Conservation (phyloP, 352 stramenopile genomes). For the Elongisporangium undulatum region DNA sequence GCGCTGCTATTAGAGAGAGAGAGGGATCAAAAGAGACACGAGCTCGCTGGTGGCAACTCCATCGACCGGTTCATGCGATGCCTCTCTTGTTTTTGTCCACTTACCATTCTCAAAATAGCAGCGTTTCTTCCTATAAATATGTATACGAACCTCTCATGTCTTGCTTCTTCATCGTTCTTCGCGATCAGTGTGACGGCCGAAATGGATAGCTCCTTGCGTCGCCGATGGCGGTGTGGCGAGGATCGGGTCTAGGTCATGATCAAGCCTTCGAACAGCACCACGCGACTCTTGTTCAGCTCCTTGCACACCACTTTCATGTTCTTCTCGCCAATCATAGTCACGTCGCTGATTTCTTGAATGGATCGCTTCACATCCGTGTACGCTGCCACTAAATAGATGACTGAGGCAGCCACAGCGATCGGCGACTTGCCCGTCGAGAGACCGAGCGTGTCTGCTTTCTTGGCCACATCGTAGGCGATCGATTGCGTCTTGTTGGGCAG, state of each 20-base stretch:
- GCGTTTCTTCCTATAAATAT: slow-evolving; percentile 42
- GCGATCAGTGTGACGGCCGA: not conserved
- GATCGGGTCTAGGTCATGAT: slow-evolving; percentile 38
- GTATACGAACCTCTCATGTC: slow-evolving; percentile 36
- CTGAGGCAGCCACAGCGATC: slow-evolving; percentile 63
- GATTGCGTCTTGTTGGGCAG: slow-evolving; percentile 74
- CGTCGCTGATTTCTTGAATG: slow-evolving; percentile 77
- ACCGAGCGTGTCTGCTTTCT: slow-evolving; percentile 64
- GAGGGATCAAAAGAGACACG: not conserved
- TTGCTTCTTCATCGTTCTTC: slow-evolving; percentile 12
- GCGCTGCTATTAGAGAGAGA: not conserved
- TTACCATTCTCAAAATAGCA: slow-evolving; percentile 42
- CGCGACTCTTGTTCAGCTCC: slow-evolving; percentile 80
- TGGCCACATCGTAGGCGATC: slow-evolving; percentile 70
- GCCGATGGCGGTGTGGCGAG: too few species aligned
- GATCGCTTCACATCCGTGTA: slow-evolving; percentile 81
- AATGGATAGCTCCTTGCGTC: not conserved
- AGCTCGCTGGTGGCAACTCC: not conserved
- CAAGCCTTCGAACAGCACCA: slow-evolving; percentile 74
- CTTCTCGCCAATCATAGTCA: slow-evolving; percentile 79
- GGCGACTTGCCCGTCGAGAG: slow-evolving; percentile 67
- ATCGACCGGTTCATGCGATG: not conserved
- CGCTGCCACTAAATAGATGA: slow-evolving; percentile 79
- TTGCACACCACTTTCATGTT: slow-evolving; percentile 85
- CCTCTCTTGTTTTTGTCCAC: slow-evolving; percentile 6